Conservation (phyloP, 2,329 filamentous ascomycete species). For the Byssochlamys sp. region DNA sequence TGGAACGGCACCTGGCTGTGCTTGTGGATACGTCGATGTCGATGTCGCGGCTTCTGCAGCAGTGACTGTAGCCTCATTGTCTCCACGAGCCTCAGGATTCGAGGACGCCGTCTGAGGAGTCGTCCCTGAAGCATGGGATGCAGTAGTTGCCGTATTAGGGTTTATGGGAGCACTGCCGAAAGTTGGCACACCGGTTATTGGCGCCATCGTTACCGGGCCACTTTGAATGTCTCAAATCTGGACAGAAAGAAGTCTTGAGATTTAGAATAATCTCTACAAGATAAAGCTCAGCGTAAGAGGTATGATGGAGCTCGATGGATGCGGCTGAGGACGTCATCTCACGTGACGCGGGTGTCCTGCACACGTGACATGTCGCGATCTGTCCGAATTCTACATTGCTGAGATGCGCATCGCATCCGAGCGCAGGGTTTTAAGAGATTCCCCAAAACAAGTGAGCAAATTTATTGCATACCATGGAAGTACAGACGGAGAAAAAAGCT, state of each 20-base stretch:
- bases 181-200: conserved; percentile 12
- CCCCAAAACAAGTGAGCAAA: conserved; percentile 3
- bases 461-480: conserved; percentile 11
- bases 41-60: conserved; percentile 12
- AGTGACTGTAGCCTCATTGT: conserved; percentile 1
- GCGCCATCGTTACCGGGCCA: conserved; percentile 11
- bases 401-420: neutral
- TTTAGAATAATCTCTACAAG: neutral
- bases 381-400: neutral
- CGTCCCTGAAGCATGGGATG: conserved; percentile 7
- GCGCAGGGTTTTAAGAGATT: neutral
- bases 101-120: conserved; percentile 13
- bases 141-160: conserved; percentile 10
- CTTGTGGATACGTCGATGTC: conserved; percentile 26
- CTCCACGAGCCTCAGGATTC: neutral
- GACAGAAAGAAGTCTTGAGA: neutral
- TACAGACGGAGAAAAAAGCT: conserved; percentile 28
- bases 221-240: neutral
- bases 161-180: conserved; percentile 21
- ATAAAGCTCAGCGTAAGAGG: neutral
- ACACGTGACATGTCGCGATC: neutral
- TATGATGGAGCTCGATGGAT: neutral
- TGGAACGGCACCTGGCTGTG: conserved; percentile 36
- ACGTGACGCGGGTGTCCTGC: conserved; percentile 1
- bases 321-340: conserved; percentile 6